Conservation (phyloP, 2,329 filamentous ascomycete genomes). For the Colletotrichum brevisporum region DNA sequence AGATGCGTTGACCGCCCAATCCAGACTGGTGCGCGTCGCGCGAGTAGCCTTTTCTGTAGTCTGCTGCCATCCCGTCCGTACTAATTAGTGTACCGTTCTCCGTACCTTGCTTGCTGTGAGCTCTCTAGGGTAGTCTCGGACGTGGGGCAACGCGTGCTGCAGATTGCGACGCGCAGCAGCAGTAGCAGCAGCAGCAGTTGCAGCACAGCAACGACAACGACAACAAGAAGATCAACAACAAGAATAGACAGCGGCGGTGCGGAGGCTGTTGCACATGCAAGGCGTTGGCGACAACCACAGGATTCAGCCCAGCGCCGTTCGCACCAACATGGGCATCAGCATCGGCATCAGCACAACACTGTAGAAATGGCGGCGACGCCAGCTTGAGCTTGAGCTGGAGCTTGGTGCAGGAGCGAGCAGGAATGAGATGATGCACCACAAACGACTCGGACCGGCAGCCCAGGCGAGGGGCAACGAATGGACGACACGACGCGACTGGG, state of each 20-base stretch:
- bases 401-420: background rate
- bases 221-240: background rate
- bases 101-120: slow-evolving; percentile 9
- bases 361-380: slow-evolving; percentile 1
- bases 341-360: slow-evolving; percentile 3
- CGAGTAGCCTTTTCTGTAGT: slow-evolving; percentile 17
- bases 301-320: slow-evolving; percentile 1
- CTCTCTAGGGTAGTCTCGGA: background rate
- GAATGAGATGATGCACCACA: slow-evolving; percentile 22
- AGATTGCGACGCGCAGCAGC: slow-evolving; percentile 30
- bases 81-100: too few species aligned
- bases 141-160: slow-evolving; percentile 30
- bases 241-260: slow-evolving; percentile 2
- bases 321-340: slow-evolving; percentile 9
- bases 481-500: slow-evolving; percentile 15
- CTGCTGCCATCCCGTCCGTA: slow-evolving; percentile 1
- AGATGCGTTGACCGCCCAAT: slow-evolving; percentile 26
- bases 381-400: too few species aligned
- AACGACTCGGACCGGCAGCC: slow-evolving; percentile 19
- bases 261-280: slow-evolving; percentile 19
- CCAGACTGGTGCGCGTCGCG: slow-evolving; percentile 30
- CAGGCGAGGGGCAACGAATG: slow-evolving; percentile 10
- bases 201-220: background rate
- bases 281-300: background rate
- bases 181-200: background rate